Evolutionary conservation across 2,329 filamentous ascomycete species (phyloP).

Genomic region (Pseudocercospora pini-densiflorae): DNA sequence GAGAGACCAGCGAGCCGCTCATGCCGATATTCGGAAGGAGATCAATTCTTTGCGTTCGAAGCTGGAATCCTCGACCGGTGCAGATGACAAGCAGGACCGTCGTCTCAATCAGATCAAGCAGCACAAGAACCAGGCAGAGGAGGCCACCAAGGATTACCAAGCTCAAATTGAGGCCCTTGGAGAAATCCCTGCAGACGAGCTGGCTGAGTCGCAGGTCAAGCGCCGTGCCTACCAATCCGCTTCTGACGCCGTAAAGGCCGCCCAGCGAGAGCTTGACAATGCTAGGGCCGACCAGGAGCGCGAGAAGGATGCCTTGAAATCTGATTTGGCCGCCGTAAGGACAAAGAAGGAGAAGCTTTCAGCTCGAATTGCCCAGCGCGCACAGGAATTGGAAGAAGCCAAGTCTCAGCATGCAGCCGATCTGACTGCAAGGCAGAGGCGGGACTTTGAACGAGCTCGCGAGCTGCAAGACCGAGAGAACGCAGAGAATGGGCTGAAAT

Average conservation of each 20-base stretch:
- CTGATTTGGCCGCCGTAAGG: constrained; percentile 66
- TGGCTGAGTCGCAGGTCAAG: constrained; percentile 60
- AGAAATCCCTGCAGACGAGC: constrained; percentile 66
- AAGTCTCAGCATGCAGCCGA: constrained; percentile 68
- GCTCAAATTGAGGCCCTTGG: constrained; percentile 68
- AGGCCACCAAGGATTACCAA: constrained; percentile 62
- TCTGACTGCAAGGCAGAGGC: constrained; percentile 40
- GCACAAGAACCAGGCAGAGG: constrained; percentile 71
- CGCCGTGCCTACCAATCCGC: constrained; percentile 64
- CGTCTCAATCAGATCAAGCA: constrained; percentile 76
- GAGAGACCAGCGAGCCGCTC: constrained; percentile 74
- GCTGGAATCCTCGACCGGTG: constrained; percentile 69
- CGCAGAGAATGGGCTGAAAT: constrained; percentile 45
- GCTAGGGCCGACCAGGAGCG: constrained; percentile 66
- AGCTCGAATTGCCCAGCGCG: constrained; percentile 71
- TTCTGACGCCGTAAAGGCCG: constrained; percentile 54
- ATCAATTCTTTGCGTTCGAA: constrained; percentile 71
- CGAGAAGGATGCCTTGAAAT: constrained; percentile 65
- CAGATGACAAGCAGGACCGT: constrained; percentile 76
- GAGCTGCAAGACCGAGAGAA: constrained; percentile 39
- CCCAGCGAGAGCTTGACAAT: constrained; percentile 62
- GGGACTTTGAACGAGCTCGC: constrained; percentile 38
- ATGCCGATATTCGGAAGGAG: constrained; percentile 71
- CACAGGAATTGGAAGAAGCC: constrained; percentile 73
- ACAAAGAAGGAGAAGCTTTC: constrained; percentile 75